These are phyloP conservation scores for Ceratobasidium sp. DNA, from an alignment of 1,284 basidiomycete genomes.

Conservation along the genomic window DNA sequence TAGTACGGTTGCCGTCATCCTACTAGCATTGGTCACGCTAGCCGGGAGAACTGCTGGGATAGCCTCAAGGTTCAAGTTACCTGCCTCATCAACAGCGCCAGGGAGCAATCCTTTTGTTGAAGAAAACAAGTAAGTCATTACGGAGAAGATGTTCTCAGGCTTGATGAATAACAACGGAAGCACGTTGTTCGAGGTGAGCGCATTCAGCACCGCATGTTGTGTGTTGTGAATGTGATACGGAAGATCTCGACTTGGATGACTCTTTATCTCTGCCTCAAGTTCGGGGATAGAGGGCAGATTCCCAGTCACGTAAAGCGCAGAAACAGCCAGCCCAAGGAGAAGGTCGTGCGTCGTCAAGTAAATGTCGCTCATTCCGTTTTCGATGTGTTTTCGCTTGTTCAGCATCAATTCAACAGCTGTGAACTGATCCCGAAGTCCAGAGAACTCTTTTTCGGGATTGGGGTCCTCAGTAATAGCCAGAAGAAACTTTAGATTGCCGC, in stretches of 20 bases:
- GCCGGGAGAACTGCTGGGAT: slow-evolving; percentile 25
- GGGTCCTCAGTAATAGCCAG: slow-evolving; percentile 39
- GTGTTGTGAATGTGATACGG: slow-evolving; percentile 25
- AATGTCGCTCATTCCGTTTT: not conserved
- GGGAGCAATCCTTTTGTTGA: slow-evolving; percentile 52
- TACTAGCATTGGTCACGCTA: slow-evolving; percentile 48
- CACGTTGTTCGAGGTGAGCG: slow-evolving; percentile 40
- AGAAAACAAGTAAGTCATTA: slow-evolving; percentile 53
- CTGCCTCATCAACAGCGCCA: slow-evolving; percentile 48
- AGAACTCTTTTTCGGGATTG: slow-evolving; percentile 18
- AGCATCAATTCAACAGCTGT: slow-evolving; percentile 51
- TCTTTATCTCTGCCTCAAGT: not conserved
- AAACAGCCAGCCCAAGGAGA: slow-evolving; percentile 27
- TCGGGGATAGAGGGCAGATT: slow-evolving; percentile 23
- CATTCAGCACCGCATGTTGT: not conserved
- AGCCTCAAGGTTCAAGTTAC: slow-evolving; percentile 24
- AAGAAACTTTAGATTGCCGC: slow-evolving; percentile 53
- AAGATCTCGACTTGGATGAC: slow-evolving; percentile 1
- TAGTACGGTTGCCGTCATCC: slow-evolving; percentile 60
- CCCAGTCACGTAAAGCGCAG: slow-evolving; percentile 30
- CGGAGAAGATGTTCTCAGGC: slow-evolving; percentile 54
- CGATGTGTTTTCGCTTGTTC: slow-evolving; percentile 12
- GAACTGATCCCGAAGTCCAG: slow-evolving; percentile 49
- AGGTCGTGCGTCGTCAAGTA: slow-evolving; percentile 27
- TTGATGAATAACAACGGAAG: slow-evolving; percentile 57